Conservation (phyloP, 108 stramenopile species). For the Chaetoceros muelleri region DNA sequence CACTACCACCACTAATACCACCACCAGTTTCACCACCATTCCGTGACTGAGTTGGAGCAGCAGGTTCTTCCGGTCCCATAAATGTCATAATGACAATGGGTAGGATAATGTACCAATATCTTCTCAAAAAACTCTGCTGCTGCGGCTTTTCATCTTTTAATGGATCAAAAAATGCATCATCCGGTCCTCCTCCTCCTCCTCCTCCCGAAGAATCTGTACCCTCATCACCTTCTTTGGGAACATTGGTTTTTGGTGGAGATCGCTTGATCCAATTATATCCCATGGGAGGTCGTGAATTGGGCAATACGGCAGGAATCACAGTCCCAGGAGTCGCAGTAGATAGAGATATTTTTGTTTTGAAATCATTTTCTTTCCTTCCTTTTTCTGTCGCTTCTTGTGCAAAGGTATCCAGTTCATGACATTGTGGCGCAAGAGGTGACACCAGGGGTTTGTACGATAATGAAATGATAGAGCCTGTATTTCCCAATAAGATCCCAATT, state of each 20-base stretch:
- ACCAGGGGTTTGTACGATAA: slow-evolving; percentile 65
- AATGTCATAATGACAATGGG: slow-evolving; percentile 46
- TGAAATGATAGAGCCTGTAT: slow-evolving; percentile 35
- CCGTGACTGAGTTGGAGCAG: too few species aligned
- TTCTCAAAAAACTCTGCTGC: slow-evolving; percentile 34
- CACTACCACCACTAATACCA: slow-evolving; percentile 5
- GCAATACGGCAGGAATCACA: slow-evolving; percentile 39
- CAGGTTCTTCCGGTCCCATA: slow-evolving; percentile 24
- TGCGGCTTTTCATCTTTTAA: slow-evolving; percentile 1
- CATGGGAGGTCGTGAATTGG: slow-evolving; percentile 49
- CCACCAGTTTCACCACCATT: slow-evolving; percentile 4
- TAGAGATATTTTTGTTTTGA: slow-evolving; percentile 43
- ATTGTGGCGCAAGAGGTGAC: slow-evolving; percentile 66
- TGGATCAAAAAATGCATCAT: slow-evolving; percentile 1
- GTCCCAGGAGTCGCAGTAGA: slow-evolving; percentile 64
- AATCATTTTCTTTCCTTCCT: slow-evolving; percentile 22
- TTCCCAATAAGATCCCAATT: slow-evolving; percentile 45
- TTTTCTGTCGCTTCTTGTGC: slow-evolving; percentile 15
- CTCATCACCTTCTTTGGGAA: slow-evolving; percentile 5
- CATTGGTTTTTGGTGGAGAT: slow-evolving; percentile 23
- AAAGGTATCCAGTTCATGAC: slow-evolving; percentile 29
- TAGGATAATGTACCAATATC: slow-evolving; percentile 77
- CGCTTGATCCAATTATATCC: slow-evolving; percentile 50
- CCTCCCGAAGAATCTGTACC: slow-evolving; percentile 1
- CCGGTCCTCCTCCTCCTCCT: slow-evolving; percentile 12